Evolutionary conservation across 495 filamentous ascomycete genomes (phyloP).

Genomic region (Thermothielavioides terrestris): DNA sequence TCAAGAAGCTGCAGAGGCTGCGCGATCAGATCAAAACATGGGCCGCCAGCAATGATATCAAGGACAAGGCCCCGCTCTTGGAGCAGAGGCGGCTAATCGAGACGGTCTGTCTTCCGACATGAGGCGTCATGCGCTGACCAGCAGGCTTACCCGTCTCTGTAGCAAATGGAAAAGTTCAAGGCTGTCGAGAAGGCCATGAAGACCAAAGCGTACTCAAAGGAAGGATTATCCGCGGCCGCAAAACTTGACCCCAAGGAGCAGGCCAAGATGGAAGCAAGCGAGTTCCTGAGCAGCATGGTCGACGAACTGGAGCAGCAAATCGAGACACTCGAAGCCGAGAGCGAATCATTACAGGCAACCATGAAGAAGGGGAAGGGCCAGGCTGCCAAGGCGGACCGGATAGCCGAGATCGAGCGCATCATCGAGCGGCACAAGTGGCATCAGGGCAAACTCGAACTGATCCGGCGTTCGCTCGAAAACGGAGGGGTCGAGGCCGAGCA

Average conservation of each 20-base stretch:
- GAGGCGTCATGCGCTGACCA: constrained; percentile 4
- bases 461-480: constrained; percentile 84
- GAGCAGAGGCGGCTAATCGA: constrained; percentile 94
- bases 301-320: constrained; percentile 90
- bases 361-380: constrained; percentile 94
- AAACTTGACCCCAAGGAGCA: constrained; percentile 93
- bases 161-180: constrained; percentile 99
- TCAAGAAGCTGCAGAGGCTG: constrained; percentile 97
- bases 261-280: constrained; percentile 74
- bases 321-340: constrained; percentile 83
- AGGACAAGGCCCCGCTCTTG: constrained; percentile 90
- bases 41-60: constrained; percentile 95
- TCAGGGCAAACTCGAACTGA: constrained; percentile 81
- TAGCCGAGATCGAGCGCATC: constrained; percentile 72
- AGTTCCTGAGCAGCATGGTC: constrained; percentile 81
- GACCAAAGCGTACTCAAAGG: constrained; percentile 98
- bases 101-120: constrained; percentile 51
- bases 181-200: constrained; percentile 99
- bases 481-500: constrained; percentile 77
- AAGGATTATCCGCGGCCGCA: constrained; percentile 79
- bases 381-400: constrained; percentile 66
- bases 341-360: constrained; percentile 74
- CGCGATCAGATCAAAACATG: constrained; percentile 99
- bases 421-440: constrained; percentile 97
- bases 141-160: constrained; percentile 19